phyloP scores from a whole-genome alignment of 495 filamentous ascomycete genomes.

The Daldinia caldariorum region DNA sequence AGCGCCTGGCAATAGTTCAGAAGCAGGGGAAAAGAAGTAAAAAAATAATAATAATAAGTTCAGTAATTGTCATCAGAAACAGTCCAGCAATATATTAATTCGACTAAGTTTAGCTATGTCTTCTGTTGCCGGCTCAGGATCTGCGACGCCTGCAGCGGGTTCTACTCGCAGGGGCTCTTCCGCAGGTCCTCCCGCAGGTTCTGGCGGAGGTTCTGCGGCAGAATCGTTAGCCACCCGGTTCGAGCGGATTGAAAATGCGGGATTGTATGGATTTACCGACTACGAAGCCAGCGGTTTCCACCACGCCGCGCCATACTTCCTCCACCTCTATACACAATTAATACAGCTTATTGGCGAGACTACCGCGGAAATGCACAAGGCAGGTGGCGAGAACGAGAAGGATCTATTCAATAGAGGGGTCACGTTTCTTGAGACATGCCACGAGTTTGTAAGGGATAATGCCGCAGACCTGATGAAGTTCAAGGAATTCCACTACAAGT shows the following conservation, averaged over 20 bases:
- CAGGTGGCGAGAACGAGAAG: neutral
- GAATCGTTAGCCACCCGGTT: neutral
- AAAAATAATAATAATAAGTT: no score
- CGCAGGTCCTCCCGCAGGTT: neutral
- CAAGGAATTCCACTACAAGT: conserved; percentile 1
- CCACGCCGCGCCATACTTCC: conserved; percentile 1
- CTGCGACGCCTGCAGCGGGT: neutral
- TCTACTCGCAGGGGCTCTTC: neutral
- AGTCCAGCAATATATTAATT: neutral
- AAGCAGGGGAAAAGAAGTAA: neutral
- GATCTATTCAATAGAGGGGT: conserved; percentile 14
- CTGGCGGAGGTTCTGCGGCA: neutral
- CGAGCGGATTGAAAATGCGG: conserved; percentile 6
- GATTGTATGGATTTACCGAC: conserved; percentile 8
- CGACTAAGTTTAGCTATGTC: neutral
- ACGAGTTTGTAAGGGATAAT: conserved; percentile 1
- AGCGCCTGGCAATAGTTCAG: neutral
- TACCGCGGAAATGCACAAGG: neutral
- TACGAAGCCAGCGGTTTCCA: neutral
- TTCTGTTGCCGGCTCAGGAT: neutral
- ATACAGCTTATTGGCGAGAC: neutral
- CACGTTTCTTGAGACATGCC: conserved; percentile 5
- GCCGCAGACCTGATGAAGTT: neutral
- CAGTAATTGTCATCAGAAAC: neutral
- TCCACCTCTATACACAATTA: neutral